Evolutionary conservation across 352 stramenopile species (phyloP), one percentile per base, ranked within the genome.

Genomic region (Phytophthora megakarya): DNA sequence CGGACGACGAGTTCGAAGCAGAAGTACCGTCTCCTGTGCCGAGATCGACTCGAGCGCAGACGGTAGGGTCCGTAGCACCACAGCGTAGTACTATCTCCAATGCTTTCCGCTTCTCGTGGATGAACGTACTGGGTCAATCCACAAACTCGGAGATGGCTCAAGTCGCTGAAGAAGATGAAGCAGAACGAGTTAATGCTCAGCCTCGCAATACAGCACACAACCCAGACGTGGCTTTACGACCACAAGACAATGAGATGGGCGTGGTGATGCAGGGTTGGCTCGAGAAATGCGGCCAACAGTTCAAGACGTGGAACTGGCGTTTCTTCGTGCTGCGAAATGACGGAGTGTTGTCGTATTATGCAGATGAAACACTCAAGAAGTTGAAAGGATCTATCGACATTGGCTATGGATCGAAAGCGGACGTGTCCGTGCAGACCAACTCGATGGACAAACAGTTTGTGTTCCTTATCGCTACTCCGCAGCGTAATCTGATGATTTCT

Each of bases 261-360:
- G 70, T 95, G 26, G 74, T 94, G 7, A 92, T 92, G 72, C 80
- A 93, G 42, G 88, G 88, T 15, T 96, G 88, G 88, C 81, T 96
- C 33, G 82, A 96, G 47, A 96, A 96, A 61, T 95, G 88, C 55
- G 85, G 88, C 1, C 84, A 93, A 67, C 84, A 90, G 54, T 92
- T 96, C 67, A 95, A 96, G 79, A 94, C 88, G 46, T 95, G 88
- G 88, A 93, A 96, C 61, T 93, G 80, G 85, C 84, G 86, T 38
- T 95, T 92, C 73, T 96, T 96, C 52, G 88, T 95, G 46, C 70
- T 96, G 40, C 81, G 84, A 16, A 72, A 87, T 44, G 86, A 95
- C 65, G 84, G 88, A 28, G 78, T 92, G 43, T 73, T 96, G 51
- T 86, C 81, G 8, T 95, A 95, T 55, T 96, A 93, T 57, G 75